Evolutionary conservation across 2,329 filamentous ascomycete species (phyloP).

Genomic region (Ascochyta koolunga): DNA sequence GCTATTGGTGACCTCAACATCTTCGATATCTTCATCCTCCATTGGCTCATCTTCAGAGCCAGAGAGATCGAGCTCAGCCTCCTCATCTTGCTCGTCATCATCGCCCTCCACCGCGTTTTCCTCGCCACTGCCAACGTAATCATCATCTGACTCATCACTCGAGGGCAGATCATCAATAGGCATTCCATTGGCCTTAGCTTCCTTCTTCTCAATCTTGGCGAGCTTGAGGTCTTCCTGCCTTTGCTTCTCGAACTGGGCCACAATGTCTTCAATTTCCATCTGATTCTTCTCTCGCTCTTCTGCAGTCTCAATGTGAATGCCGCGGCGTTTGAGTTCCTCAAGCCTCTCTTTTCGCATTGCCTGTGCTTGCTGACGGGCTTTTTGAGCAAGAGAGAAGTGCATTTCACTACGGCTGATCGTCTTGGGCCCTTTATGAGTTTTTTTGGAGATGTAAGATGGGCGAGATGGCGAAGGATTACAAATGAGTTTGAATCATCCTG

Average conservation of each 20-base stretch:
- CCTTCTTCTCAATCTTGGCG: conserved; percentile 75
- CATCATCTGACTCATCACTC: conserved; percentile 63
- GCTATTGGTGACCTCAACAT: conserved; percentile 27
- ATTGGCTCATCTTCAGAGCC: conserved; percentile 39
- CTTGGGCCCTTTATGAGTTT: conserved; percentile 49
- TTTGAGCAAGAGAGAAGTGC: conserved; percentile 69
- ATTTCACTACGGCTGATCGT: conserved; percentile 74
- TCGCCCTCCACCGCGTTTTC: conserved; percentile 50
- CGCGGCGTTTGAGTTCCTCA: conserved; percentile 76
- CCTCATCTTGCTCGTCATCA: conserved; percentile 45
- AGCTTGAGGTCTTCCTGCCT: conserved; percentile 80
- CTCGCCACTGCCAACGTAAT: conserved; percentile 54
- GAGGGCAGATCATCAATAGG: conserved; percentile 53
- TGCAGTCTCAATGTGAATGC: conserved; percentile 79
- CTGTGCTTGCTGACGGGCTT: conserved; percentile 80
- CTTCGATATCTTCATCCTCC: conserved; percentile 25
- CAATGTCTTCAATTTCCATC: conserved; percentile 82
- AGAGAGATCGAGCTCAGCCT: conserved; percentile 33
- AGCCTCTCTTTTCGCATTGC: conserved; percentile 78
- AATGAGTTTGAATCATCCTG: conserved; percentile 69
- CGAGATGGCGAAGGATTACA: conserved; percentile 73
- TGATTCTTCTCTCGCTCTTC: conserved; percentile 86
- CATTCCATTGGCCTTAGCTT: conserved; percentile 66
- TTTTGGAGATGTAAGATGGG: conserved; percentile 71
- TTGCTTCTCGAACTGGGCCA: conserved; percentile 72